phyloP scores from a whole-genome alignment of 495 filamentous ascomycete genomes.

The Xylaria acuta region DNA sequence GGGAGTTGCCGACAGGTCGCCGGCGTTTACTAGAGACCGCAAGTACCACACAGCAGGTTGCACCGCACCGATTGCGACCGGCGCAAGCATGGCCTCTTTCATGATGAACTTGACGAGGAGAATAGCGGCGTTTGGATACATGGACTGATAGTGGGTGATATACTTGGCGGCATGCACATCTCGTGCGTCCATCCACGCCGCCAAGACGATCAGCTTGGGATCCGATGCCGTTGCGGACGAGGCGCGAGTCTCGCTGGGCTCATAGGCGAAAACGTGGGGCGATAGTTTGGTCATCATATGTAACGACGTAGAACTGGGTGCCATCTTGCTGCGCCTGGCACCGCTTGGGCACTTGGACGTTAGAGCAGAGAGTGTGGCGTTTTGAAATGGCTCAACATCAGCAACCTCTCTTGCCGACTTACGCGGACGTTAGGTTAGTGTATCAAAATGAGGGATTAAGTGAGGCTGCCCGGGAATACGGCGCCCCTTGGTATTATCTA shows the following conservation, averaged over 20 bases:
- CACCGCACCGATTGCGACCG: constrained; percentile 22
- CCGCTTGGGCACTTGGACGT: not conserved
- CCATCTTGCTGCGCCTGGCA: constrained; percentile 27
- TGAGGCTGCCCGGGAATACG: not conserved
- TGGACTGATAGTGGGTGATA: constrained; percentile 45
- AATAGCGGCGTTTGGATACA: constrained; percentile 49
- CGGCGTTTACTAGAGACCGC: constrained; percentile 31
- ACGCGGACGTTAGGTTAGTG: not conserved
- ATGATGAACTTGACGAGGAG: constrained; percentile 47
- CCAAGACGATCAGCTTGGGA: constrained; percentile 51
- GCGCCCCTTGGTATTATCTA: not conserved
- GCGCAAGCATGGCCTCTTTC: constrained; percentile 34
- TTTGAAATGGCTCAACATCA: not conserved
- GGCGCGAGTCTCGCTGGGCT: constrained; percentile 32
- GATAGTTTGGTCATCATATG: constrained; percentile 48
- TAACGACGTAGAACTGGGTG: constrained; percentile 34
- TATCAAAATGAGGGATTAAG: not conserved
- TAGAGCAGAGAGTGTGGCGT: not conserved
- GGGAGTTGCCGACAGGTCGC: constrained; percentile 32
- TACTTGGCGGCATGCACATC: constrained; percentile 55
- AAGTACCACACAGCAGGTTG: constrained; percentile 36
- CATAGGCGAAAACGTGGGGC: constrained; percentile 44
- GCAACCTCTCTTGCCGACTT: not conserved
- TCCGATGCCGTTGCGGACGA: not conserved
- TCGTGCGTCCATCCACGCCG: constrained; percentile 54